These are phyloP conservation scores for Jimgerdemannia lactiflua DNA, from an alignment of 192 early-diverging fungal genomes.

Conservation along the genomic window DNA sequence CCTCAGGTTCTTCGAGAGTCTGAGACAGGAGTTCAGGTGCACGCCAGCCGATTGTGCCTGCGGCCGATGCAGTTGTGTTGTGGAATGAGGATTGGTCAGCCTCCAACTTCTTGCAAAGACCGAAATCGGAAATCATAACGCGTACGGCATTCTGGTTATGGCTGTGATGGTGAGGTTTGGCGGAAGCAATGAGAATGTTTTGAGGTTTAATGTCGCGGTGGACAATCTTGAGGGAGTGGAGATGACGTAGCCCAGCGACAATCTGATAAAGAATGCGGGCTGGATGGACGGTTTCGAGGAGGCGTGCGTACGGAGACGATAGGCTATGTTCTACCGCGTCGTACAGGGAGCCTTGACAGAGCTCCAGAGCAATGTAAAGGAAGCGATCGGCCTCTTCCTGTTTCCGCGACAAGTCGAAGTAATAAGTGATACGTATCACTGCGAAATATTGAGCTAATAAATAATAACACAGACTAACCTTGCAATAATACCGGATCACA, in stretches of 20 bases:
- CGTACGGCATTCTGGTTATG: slow-evolving; percentile 23
- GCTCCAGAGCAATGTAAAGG: slow-evolving; percentile 96
- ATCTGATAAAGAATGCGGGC: slow-evolving; percentile 80
- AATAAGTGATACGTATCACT: background rate
- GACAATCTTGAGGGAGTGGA: slow-evolving; percentile 94
- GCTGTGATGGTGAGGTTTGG: slow-evolving; percentile 37
- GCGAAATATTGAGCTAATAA: background rate
- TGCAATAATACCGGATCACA: slow-evolving; percentile 93
- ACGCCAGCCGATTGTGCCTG: slow-evolving; percentile 95
- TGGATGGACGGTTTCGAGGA: slow-evolving; percentile 55
- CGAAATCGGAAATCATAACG: slow-evolving; percentile 96
- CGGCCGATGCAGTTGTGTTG: slow-evolving; percentile 78
- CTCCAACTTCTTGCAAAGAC: slow-evolving; percentile 90
- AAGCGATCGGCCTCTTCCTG: slow-evolving; percentile 85
- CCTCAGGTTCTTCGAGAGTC: slow-evolving; percentile 1
- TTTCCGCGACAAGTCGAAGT: background rate
- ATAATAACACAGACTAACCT: slow-evolving; percentile 37
- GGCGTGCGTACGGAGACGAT: slow-evolving; percentile 35
- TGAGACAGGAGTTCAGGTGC: slow-evolving; percentile 80
- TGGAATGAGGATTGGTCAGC: slow-evolving; percentile 94
- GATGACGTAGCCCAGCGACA: slow-evolving; percentile 77
- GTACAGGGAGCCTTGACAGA: slow-evolving; percentile 86
- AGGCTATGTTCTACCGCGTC: slow-evolving; percentile 73
- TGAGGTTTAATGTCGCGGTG: slow-evolving; percentile 98
- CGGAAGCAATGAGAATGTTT: slow-evolving; percentile 84